phyloP scores from a whole-genome alignment of 805 yeast genomes.

The Metschnikowia anglica region DNA sequence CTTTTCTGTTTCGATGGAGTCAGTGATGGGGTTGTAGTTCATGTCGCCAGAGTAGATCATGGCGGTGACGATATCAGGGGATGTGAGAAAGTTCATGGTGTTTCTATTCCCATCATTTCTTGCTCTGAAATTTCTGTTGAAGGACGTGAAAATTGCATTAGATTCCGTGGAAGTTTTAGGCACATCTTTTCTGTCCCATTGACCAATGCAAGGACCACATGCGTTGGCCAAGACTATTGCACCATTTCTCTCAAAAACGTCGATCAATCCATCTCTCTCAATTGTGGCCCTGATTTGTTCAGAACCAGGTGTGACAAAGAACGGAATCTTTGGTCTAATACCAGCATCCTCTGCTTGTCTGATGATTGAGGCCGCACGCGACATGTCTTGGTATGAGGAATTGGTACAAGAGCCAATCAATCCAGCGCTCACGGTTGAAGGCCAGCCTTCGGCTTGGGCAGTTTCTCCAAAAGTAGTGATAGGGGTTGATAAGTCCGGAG shows the following conservation, averaged over 20 bases:
- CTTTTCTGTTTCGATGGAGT: constrained; percentile 65
- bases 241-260: constrained; percentile 80
- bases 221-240: constrained; percentile 95
- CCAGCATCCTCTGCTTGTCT: constrained; percentile 86
- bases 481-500: constrained; percentile 96
- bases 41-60: constrained; percentile 94
- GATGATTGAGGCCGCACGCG: constrained; percentile 89
- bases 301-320: constrained; percentile 96
- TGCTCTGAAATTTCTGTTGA: constrained; percentile 96
- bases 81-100: constrained; percentile 97
- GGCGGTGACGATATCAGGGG: constrained; percentile 97
- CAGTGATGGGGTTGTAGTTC: constrained; percentile 88
- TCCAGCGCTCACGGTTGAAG: constrained; percentile 82
- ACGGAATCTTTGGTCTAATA: constrained; percentile 84
- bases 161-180: constrained; percentile 59
- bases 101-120: constrained; percentile 98
- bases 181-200: constrained; percentile 93
- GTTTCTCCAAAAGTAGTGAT: constrained; percentile 75
- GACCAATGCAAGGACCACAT: constrained; percentile 99
- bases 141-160: constrained; percentile 93
- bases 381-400: constrained; percentile 98
- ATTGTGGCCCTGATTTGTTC: constrained; percentile 97
- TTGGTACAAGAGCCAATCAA: constrained; percentile 98
- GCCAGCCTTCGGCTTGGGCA: constrained; percentile 79
- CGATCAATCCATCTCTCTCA: constrained; percentile 88